These are phyloP conservation scores for Exophiala bonariae DNA, from an alignment of 2,329 filamentous ascomycete genomes.

Conservation along the genomic window DNA sequence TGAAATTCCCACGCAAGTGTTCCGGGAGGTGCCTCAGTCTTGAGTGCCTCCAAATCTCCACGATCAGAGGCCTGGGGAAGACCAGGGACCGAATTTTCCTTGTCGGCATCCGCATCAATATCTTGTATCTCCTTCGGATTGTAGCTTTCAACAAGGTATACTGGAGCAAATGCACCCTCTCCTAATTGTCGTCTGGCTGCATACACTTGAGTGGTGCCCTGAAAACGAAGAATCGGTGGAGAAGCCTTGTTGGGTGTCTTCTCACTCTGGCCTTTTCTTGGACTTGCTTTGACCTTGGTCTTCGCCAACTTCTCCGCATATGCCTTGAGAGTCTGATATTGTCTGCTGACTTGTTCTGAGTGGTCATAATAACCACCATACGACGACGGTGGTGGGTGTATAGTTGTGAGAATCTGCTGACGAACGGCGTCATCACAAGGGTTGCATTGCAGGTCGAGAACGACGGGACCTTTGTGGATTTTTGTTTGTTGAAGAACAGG, in stretches of 20 bases:
- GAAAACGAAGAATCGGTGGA: constrained; percentile 68
- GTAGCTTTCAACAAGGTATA: constrained; percentile 83
- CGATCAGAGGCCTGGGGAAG: constrained; percentile 50
- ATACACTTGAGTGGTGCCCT: constrained; percentile 66
- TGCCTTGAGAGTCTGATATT: constrained; percentile 74
- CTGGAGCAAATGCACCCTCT: constrained; percentile 90
- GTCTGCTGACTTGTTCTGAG: constrained; percentile 62
- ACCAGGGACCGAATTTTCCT: constrained; percentile 42
- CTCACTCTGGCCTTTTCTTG: constrained; percentile 50
- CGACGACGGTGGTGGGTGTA: constrained; percentile 70
- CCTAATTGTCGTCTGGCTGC: constrained; percentile 82
- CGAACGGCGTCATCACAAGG: constrained; percentile 78
- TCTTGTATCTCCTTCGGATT: constrained; percentile 49
- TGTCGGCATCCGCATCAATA: constrained; percentile 46
- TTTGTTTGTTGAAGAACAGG: constrained; percentile 18
- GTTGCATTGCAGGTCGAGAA: constrained; percentile 83
- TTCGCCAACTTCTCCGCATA: constrained; percentile 68
- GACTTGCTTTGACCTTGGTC: constrained; percentile 39
- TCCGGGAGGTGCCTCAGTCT: constrained; percentile 87
- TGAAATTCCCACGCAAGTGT: constrained; percentile 79
- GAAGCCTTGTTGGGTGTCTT: constrained; percentile 59
- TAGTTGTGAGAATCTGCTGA: constrained; percentile 70
- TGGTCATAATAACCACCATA: constrained; percentile 82
- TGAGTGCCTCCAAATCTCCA: constrained; percentile 77
- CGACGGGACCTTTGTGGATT: constrained; percentile 62